Conservation (phyloP, 768 basidiomycete species). For the Suillus bovinus region DNA sequence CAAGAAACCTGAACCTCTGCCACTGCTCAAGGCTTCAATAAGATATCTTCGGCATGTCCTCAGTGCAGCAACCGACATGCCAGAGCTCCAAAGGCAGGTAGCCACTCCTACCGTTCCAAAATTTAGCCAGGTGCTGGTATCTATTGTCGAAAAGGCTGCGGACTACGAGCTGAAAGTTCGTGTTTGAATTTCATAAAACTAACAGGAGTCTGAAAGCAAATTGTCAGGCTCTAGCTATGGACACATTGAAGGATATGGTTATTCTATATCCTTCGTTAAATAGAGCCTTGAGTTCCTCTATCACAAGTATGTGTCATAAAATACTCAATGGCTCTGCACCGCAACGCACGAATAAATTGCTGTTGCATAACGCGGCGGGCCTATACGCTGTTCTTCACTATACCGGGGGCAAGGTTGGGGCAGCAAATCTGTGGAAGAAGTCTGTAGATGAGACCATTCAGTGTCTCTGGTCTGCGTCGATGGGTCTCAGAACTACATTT, state of each 20-base stretch:
- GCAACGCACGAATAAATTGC: slow-evolving; percentile 36
- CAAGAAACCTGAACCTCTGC: slow-evolving; percentile 69
- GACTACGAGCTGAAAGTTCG: slow-evolving; percentile 58
- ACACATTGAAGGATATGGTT: slow-evolving; percentile 56
- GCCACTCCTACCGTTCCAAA: slow-evolving; percentile 72
- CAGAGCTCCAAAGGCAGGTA: slow-evolving; percentile 83
- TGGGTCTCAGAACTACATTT: slow-evolving; percentile 61
- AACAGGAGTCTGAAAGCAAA: neutral
- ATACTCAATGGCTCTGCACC: slow-evolving; percentile 57
- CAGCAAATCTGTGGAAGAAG: slow-evolving; percentile 71
- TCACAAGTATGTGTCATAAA: slow-evolving; percentile 55
- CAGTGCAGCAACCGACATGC: slow-evolving; percentile 53
- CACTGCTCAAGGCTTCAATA: slow-evolving; percentile 62
- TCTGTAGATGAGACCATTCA: slow-evolving; percentile 67
- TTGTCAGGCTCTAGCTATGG: slow-evolving; percentile 45
- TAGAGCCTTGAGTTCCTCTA: slow-evolving; percentile 49
- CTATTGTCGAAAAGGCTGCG: slow-evolving; percentile 50
- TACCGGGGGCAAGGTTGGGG: slow-evolving; percentile 80
- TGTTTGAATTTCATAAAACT: neutral
- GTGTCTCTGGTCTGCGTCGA: slow-evolving; percentile 66
- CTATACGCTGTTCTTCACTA: slow-evolving; percentile 66
- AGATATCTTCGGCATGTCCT: slow-evolving; percentile 65
- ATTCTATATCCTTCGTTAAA: slow-evolving; percentile 68
- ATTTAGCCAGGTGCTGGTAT: slow-evolving; percentile 58
- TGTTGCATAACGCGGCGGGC: slow-evolving; percentile 50